Percentiles rank a stretch among this genome's conserved stretches.
phyloP scores from a whole-genome alignment of 179 eudicot species.

The Silene coronaria region DNA sequence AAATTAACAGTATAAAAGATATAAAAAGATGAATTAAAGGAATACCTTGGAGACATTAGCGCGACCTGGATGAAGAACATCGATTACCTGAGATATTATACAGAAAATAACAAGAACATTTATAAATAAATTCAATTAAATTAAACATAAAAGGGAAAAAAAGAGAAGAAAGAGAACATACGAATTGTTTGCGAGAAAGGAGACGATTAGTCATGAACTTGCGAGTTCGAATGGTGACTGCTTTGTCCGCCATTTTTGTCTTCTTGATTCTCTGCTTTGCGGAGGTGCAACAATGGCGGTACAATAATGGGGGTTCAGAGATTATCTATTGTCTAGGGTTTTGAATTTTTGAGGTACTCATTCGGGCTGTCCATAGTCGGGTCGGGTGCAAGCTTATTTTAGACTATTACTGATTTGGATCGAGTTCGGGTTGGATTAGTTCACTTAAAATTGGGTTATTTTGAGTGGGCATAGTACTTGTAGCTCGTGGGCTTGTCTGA shows the following conservation, averaged over 20 bases:
- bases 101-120: neutral
- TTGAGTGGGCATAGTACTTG: too few species aligned
- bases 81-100: slow-evolving; percentile 42
- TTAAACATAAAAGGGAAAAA: neutral
- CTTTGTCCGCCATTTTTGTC: slow-evolving; percentile 64
- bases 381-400: neutral
- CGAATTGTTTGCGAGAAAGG: slow-evolving; percentile 79
- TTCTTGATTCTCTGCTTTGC: neutral
- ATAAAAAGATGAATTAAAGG: neutral
- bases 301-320: neutral
- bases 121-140: neutral
- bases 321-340: neutral
- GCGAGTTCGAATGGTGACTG: slow-evolving; percentile 66
- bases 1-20: neutral
- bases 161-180: neutral
- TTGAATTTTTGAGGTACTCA: neutral
- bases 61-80: slow-evolving; percentile 81
- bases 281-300: neutral
- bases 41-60: slow-evolving; percentile 76
- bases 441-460: neutral
- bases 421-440: neutral
- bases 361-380: neutral
- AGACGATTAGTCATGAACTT: slow-evolving; percentile 90
- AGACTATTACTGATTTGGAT: too few species aligned
- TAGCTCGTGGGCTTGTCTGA: too few species aligned